Evolutionary conservation across 306 rosid species (phyloP).

Genomic region (Dryas octopetala): DNA sequence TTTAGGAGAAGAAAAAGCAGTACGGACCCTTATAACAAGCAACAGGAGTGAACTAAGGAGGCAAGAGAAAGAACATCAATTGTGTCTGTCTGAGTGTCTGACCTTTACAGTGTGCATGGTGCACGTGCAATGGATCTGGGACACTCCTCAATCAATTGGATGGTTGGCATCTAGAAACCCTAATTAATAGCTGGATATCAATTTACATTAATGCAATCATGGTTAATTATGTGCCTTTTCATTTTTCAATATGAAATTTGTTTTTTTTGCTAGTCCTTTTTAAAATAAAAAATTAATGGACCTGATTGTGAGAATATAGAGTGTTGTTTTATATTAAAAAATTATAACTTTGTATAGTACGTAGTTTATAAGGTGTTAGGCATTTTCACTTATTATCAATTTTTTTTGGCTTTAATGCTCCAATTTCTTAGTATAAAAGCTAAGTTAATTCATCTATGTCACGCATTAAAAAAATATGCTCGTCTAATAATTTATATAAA

Average conservation of each 20-base stretch:
- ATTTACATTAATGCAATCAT: conserved; percentile 21
- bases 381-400: no score
- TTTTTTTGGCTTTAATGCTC: no score
- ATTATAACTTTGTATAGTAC: no score
- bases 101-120: conserved; percentile 22
- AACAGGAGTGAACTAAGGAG: conserved; percentile 13
- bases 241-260: background rate
- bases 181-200: conserved; percentile 33
- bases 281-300: background rate
- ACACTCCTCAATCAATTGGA: conserved; percentile 21
- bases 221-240: background rate
- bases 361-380: no score
- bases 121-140: conserved; percentile 49
- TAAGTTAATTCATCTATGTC: no score
- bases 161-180: conserved; percentile 28
- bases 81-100: conserved; percentile 26
- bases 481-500: no score
- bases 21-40: background rate
- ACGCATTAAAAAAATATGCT: no score
- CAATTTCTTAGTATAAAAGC: no score
- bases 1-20: background rate
- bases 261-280: background rate
- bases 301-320: background rate
- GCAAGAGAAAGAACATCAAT: conserved; percentile 2
- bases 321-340: no score